Percentiles rank a stretch among this genome's conserved stretches.
Evolutionary conservation across 768 basidiomycete species (phyloP).

Genomic region (Serendipita sp.): DNA sequence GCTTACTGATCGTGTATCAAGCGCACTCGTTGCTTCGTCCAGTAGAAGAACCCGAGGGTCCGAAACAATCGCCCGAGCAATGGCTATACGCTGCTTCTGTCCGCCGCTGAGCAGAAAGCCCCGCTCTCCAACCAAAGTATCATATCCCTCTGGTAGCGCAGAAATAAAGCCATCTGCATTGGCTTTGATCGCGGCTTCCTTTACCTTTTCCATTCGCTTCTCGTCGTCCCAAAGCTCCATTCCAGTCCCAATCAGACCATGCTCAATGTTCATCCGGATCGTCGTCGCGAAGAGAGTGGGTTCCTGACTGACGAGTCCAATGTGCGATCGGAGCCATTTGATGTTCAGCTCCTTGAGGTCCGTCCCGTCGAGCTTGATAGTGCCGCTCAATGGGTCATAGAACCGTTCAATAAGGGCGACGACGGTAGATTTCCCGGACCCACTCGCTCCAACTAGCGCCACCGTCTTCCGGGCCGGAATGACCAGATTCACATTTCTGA

Average conservation of each 20-base stretch:
- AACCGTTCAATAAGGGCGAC: slow-evolving; percentile 74
- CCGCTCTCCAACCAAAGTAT: slow-evolving; percentile 79
- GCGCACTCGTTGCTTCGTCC: slow-evolving; percentile 76
- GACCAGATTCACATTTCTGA: slow-evolving; percentile 48
- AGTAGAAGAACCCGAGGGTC: slow-evolving; percentile 77
- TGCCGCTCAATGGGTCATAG: slow-evolving; percentile 63
- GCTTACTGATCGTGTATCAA: slow-evolving; percentile 64
- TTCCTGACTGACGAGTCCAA: slow-evolving; percentile 81
- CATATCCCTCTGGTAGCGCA: slow-evolving; percentile 68
- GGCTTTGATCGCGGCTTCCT: slow-evolving; percentile 75
- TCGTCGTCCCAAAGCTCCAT: slow-evolving; percentile 53
- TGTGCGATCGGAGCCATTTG: slow-evolving; percentile 73
- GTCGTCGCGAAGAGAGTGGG: slow-evolving; percentile 76
- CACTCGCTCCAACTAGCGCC: slow-evolving; percentile 65
- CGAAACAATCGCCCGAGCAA: slow-evolving; percentile 79
- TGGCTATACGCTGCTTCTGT: slow-evolving; percentile 80
- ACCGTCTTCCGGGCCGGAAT: slow-evolving; percentile 68
- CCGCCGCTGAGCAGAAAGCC: slow-evolving; percentile 76
- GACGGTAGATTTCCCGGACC: slow-evolving; percentile 47
- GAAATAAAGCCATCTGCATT: slow-evolving; percentile 82
- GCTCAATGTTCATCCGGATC: slow-evolving; percentile 66
- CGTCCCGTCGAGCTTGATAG: slow-evolving; percentile 56
- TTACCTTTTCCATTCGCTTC: slow-evolving; percentile 60
- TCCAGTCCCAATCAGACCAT: slow-evolving; percentile 65
- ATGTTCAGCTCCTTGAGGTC: slow-evolving; percentile 64